Evolutionary conservation across 1,284 basidiomycete genomes (phyloP).

Genomic region (Moesziomyces sp.): DNA sequence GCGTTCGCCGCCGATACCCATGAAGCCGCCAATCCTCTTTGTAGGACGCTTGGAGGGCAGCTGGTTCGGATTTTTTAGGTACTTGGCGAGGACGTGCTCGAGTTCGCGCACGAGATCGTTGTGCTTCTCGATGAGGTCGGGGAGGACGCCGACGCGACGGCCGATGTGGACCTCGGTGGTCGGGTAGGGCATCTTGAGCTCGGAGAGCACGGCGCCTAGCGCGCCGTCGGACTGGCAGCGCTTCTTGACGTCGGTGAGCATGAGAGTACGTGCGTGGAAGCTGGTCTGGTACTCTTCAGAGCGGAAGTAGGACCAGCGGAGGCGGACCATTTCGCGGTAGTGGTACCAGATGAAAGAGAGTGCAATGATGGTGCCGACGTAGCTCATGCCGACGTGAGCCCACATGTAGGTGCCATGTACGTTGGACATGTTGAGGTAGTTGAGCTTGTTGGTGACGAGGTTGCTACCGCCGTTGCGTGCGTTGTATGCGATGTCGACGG

Average conservation of each 20-base stretch:
- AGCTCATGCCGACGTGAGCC: constrained; percentile 66
- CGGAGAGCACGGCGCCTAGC: constrained; percentile 76
- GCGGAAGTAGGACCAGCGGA: constrained; percentile 63
- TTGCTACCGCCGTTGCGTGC: constrained; percentile 30
- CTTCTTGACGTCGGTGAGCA: constrained; percentile 76
- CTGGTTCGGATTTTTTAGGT: constrained; percentile 79
- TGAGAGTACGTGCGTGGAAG: constrained; percentile 75
- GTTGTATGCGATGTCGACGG: constrained; percentile 74
- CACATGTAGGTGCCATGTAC: constrained; percentile 61
- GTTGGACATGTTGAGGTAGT: constrained; percentile 58
- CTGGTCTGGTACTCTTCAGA: constrained; percentile 62
- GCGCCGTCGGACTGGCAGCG: constrained; percentile 73
- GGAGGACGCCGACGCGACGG: constrained; percentile 78
- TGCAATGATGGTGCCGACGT: constrained; percentile 57
- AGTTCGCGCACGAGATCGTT: constrained; percentile 85
- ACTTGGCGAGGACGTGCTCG: constrained; percentile 83
- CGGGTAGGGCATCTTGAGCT: constrained; percentile 76
- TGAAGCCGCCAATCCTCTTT: constrained; percentile 77
- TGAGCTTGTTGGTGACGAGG: constrained; percentile 42
- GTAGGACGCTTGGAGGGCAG: constrained; percentile 80
- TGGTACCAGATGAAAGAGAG: constrained; percentile 60
- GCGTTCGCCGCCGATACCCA: constrained; percentile 79
- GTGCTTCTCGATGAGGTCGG: constrained; percentile 83
- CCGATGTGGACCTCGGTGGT: constrained; percentile 85
- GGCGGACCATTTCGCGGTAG: constrained; percentile 59